Percentiles rank a stretch among this genome's conserved stretches.
phyloP scores from a whole-genome alignment of 2,329 filamentous ascomycete genomes.

The Pleomassaria siparia region DNA sequence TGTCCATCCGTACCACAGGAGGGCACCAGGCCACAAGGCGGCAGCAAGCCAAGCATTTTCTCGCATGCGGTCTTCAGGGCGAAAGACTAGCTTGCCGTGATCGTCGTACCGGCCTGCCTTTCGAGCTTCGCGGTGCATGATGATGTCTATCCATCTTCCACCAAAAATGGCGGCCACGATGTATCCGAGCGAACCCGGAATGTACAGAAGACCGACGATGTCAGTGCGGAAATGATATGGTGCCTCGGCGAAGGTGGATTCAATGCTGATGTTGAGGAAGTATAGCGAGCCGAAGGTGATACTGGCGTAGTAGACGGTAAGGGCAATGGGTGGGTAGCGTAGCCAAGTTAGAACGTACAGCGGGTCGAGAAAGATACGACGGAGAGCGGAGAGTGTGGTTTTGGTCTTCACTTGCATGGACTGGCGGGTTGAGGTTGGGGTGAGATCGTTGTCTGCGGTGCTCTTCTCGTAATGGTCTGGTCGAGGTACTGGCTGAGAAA shows the following conservation, averaged over 20 bases:
- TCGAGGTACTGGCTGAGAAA: background rate
- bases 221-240: slow-evolving; percentile 42
- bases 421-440: slow-evolving; percentile 34
- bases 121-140: slow-evolving; percentile 44
- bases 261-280: slow-evolving; percentile 44
- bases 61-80: slow-evolving; percentile 44
- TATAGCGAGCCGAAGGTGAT: slow-evolving; percentile 44
- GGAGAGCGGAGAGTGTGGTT: slow-evolving; percentile 25
- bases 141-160: slow-evolving; percentile 44
- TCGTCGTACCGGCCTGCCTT: slow-evolving; percentile 41
- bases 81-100: slow-evolving; percentile 36
- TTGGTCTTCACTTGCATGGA: slow-evolving; percentile 38
- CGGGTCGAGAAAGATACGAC: slow-evolving; percentile 43
- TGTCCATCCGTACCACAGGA: slow-evolving; percentile 44
- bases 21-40: slow-evolving; percentile 36
- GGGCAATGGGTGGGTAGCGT: slow-evolving; percentile 40
- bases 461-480: slow-evolving; percentile 9
- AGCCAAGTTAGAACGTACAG: slow-evolving; percentile 43
- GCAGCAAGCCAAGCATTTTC: slow-evolving; percentile 45
- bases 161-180: slow-evolving; percentile 38
- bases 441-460: slow-evolving; percentile 17
- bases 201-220: slow-evolving; percentile 43
- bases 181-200: slow-evolving; percentile 42
- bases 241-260: slow-evolving; percentile 34
- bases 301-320: slow-evolving; percentile 44